These are phyloP conservation scores for Trichophaea hybrida DNA, from an alignment of 2,329 filamentous ascomycete species.

Conservation along the genomic window DNA sequence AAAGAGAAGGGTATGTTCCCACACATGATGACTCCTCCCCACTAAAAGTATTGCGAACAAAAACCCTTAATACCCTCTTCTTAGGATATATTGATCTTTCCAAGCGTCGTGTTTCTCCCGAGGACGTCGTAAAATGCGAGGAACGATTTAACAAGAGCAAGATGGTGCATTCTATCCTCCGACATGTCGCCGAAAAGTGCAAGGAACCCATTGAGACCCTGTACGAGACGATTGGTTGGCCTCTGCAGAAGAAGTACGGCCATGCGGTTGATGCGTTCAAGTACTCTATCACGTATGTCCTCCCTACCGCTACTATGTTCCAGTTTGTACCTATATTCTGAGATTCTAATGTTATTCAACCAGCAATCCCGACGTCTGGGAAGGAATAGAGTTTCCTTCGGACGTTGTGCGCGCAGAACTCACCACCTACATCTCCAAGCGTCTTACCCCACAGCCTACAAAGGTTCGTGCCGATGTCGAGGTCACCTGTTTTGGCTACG, in stretches of 20 bases:
- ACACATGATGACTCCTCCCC: not conserved
- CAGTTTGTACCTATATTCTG: not conserved
- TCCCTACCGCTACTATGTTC: not conserved
- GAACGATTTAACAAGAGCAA: conserved; percentile 99
- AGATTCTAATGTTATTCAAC: not conserved
- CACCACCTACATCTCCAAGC: conserved; percentile 90
- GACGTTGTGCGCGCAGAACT: conserved; percentile 77
- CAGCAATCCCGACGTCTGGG: conserved; percentile 91
- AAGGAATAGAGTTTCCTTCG: conserved; percentile 77
- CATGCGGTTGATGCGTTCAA: conserved; percentile 98
- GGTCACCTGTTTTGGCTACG: conserved; percentile 88
- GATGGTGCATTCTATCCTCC: conserved; percentile 97
- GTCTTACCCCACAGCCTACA: conserved; percentile 92
- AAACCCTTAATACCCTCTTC: conserved; percentile 3
- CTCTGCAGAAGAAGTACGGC: conserved; percentile 92
- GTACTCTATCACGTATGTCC: conserved; percentile 75
- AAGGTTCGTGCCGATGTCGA: conserved; percentile 98
- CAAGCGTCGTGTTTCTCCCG: conserved; percentile 91
- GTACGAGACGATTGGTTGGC: conserved; percentile 92
- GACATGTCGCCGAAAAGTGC: conserved; percentile 95
- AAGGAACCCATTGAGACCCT: conserved; percentile 84
- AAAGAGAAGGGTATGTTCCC: conserved; percentile 76
- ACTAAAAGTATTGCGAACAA: no score
- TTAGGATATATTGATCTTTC: conserved; percentile 91
- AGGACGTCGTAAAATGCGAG: conserved; percentile 96